phyloP scores from a whole-genome alignment of 768 basidiomycete species.

The Suillus cothurnatus region DNA sequence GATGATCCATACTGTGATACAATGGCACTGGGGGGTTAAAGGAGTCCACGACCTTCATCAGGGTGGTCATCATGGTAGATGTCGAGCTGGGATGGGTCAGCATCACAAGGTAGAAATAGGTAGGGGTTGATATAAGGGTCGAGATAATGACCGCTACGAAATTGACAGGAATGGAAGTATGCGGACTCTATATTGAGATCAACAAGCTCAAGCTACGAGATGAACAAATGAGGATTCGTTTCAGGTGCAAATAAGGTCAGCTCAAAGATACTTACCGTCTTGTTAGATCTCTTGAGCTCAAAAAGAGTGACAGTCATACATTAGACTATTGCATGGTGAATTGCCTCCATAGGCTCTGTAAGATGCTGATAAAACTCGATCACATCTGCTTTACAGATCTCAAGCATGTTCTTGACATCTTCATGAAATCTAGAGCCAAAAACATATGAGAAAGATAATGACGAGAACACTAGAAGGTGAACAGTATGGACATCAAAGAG shows the following conservation, averaged over 20 bases:
- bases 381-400: constrained; percentile 85
- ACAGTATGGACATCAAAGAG: neutral
- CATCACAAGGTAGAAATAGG: too few relatives aligned
- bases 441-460: neutral
- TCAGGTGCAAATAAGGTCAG: neutral
- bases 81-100: too few relatives aligned
- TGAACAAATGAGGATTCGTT: neutral
- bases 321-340: constrained; percentile 89
- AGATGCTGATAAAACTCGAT: constrained; percentile 87
- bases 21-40: too few relatives aligned
- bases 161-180: constrained; percentile 91
- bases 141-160: too few relatives aligned
- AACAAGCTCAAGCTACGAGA: constrained; percentile 84
- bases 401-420: constrained; percentile 79
- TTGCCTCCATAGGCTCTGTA: constrained; percentile 86
- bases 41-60: too few relatives aligned
- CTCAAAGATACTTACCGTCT: constrained; percentile 45
- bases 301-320: constrained; percentile 91
- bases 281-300: constrained; percentile 88
- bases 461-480: neutral
- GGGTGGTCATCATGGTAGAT: too few relatives aligned
- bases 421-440: constrained; percentile 77
- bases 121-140: too few relatives aligned
- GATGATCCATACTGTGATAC: too few relatives aligned
- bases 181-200: constrained; percentile 91